Base-by-base conservation (phyloP, 371 early-diverging fungal genomes). In the Smittium culicis region DNA sequence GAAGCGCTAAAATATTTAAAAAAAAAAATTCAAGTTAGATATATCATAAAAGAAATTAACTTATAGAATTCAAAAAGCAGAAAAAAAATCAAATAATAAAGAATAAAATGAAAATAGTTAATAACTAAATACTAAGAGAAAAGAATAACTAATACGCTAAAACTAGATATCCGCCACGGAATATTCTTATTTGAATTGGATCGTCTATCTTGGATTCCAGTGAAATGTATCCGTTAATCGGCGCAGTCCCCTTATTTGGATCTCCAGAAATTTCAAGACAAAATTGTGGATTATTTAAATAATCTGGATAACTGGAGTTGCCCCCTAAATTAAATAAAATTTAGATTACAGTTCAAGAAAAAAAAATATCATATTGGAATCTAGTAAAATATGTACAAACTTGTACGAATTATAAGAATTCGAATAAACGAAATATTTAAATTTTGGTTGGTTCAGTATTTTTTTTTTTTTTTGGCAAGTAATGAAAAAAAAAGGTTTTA, bases 241-340 rank as follows among this genome's bases (percentile, higher is more conserved):
- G 32, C 16, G 32, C 27, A 73, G 69, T 27, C n/a, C 16, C 28
- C 67, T 68, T 2, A 64, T 61, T 62, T 74, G 74, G 54, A 45
- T 68, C 14, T 68, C 72, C 54, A 60, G 70, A 74, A 14, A 89
- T 78, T 0, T 80, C 79, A 33, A 91, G 69, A 31, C 79, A 80
- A 80, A 84, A 91, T 69, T 89, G 88, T 8, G 92, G 92, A 68
- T 91, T 91, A 71, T 85, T 83, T 35, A 86, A 68, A 70, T 84
- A 91, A 1, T 85, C 79, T 1, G 87, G 77, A 64, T 85, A 80
- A 29, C 80, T 81, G 31, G 86, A 79, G 68, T 86, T 88, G 1
- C 92, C 92, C 30, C 92, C 92, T 25, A 88, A n/a, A n/a, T n/a
- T n/a, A n/a, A n/a, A n/a, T n/a, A n/a, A n/a, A n/a, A n/a, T n/a